Conservation (phyloP, 805 yeast species). For the Lachancea lanzarotensis region DNA sequence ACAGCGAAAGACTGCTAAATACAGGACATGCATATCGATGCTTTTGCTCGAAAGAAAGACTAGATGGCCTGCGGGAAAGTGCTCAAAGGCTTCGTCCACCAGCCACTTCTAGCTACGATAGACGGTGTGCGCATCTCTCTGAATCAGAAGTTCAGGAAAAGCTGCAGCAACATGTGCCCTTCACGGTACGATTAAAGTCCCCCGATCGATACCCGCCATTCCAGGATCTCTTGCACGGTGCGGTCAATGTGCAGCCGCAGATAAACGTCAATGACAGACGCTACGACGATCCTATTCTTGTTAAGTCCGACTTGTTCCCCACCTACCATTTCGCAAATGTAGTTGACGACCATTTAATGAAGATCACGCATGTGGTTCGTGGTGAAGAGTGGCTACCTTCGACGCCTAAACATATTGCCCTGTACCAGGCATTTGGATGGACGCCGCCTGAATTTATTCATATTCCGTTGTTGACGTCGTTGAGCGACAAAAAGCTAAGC, state of each 20-base stretch:
- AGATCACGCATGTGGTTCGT: slow-evolving; percentile 86
- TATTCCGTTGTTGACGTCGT: slow-evolving; percentile 77
- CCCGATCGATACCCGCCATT: slow-evolving; percentile 66
- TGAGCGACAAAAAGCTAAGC: slow-evolving; percentile 68
- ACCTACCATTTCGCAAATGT: slow-evolving; percentile 97
- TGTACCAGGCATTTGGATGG: slow-evolving; percentile 87
- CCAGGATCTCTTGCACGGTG: slow-evolving; percentile 73
- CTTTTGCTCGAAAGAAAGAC: slow-evolving; percentile 74
- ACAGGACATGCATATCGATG: slow-evolving; percentile 80
- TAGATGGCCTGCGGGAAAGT: slow-evolving; percentile 58
- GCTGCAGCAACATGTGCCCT: slow-evolving; percentile 34
- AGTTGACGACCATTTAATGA: slow-evolving; percentile 89
- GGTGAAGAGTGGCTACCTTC: slow-evolving; percentile 99
- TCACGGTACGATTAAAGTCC: slow-evolving; percentile 67
- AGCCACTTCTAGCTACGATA: slow-evolving; percentile 85
- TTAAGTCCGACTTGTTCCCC: slow-evolving; percentile 93
- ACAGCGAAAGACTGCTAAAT: slow-evolving; percentile 50
- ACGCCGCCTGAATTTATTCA: slow-evolving; percentile 74
- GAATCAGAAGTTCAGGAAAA: slow-evolving; percentile 36
- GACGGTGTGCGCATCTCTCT: slow-evolving; percentile 56
- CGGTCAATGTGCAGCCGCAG: slow-evolving; percentile 71
- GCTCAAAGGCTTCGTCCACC: slow-evolving; percentile 79
- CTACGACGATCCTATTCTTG: slow-evolving; percentile 80
- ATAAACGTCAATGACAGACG: slow-evolving; percentile 61
- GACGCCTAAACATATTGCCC: slow-evolving; percentile 87